Conservation (phyloP, 1,139 yeast species). For the Schizosaccharomyces versatilis region DNA sequence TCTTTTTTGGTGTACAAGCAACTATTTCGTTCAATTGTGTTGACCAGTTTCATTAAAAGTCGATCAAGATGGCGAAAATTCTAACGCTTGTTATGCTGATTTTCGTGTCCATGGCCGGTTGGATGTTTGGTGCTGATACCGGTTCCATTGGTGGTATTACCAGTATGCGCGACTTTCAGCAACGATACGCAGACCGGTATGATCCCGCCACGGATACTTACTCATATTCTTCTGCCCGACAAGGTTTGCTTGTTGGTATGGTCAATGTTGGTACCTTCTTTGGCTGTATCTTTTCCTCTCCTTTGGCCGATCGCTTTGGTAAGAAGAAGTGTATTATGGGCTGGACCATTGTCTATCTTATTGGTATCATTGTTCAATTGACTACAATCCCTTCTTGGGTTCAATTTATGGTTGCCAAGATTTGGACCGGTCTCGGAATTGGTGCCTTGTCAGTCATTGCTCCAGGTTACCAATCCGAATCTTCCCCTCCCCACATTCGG, state of each 20-base stretch:
- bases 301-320: conserved; percentile 31
- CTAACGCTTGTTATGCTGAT: conserved; percentile 1
- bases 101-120: conserved; percentile 4
- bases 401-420: conserved; percentile 23
- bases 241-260: conserved; percentile 30
- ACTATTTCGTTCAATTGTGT: too few species aligned
- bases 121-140: conserved; percentile 49
- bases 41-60: too few species aligned
- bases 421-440: conserved; percentile 32
- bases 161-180: conserved; percentile 41
- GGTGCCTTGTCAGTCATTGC: conserved; percentile 82
- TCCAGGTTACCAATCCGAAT: conserved; percentile 85
- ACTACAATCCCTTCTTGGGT: conserved; percentile 28
- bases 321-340: conserved; percentile 30
- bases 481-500: conserved; percentile 70
- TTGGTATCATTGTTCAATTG: conserved; percentile 33
- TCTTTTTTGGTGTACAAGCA: too few species aligned
- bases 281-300: conserved; percentile 30
- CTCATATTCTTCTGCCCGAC: conserved; percentile 4
- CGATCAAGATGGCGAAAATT: not conserved
- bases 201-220: not conserved
- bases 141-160: conserved; percentile 64
- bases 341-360: conserved; percentile 26
- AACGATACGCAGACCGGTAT: conserved; percentile 25
- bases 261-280: conserved; percentile 33